Evolutionary conservation across 2,329 filamentous ascomycete species (phyloP).

Genomic region (Sarocladium kiliense): DNA sequence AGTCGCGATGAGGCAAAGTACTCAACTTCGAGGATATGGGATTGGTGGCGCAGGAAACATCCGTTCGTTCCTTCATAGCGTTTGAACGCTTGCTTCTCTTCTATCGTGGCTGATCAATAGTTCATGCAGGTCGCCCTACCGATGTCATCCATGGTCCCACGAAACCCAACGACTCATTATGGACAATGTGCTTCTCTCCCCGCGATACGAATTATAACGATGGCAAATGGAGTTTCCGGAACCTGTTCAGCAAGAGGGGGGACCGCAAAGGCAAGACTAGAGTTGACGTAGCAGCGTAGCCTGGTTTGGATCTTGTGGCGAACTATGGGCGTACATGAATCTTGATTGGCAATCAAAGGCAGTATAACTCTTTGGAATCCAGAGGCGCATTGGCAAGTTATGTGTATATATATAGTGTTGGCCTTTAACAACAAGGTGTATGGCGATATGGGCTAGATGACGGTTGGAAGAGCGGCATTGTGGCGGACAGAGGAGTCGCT

Average conservation of each 20-base stretch:
- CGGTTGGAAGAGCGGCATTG: too few relatives aligned
- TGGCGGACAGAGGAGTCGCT: too few relatives aligned
- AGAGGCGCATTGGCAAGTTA: neutral
- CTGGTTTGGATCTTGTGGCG: neutral
- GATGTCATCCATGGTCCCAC: slow-evolving; percentile 19
- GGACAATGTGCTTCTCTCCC: neutral
- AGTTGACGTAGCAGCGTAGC: neutral
- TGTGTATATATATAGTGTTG: neutral
- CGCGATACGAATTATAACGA: neutral
- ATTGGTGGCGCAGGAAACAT: slow-evolving; percentile 36
- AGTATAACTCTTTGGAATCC: too few relatives aligned
- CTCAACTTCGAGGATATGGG: slow-evolving; percentile 30
- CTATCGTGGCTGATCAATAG: neutral
- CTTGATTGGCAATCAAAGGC: too few relatives aligned
- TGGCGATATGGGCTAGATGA: too few relatives aligned
- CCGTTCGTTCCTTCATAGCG: slow-evolving; percentile 25
- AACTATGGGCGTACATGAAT: too few relatives aligned
- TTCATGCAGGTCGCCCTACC: slow-evolving; percentile 16
- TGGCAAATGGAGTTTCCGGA: neutral
- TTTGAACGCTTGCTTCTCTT: too few relatives aligned
- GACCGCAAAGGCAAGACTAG: neutral
- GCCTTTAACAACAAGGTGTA: too few relatives aligned
- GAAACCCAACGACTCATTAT: slow-evolving; percentile 2
- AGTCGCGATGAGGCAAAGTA: neutral
- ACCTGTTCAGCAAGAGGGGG: neutral